phyloP scores from a whole-genome alignment of 2,329 filamentous ascomycete species.

The Pseudopyricularia javanii region DNA sequence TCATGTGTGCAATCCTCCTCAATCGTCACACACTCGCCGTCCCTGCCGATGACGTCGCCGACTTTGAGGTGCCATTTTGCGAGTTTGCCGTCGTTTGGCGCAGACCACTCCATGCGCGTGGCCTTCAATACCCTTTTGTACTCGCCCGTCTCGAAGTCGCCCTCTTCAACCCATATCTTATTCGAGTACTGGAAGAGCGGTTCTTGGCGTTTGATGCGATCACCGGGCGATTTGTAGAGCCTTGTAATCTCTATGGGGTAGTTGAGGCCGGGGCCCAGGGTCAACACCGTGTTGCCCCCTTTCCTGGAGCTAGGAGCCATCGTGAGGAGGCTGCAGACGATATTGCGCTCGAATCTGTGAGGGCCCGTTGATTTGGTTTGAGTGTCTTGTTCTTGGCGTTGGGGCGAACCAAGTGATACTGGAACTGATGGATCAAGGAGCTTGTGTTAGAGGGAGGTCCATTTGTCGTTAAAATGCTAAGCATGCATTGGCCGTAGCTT shows the following conservation, averaged over 20 bases:
- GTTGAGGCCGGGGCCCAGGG: slow-evolving; percentile 53
- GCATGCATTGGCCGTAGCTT: too few species aligned
- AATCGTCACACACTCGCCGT: slow-evolving; percentile 56
- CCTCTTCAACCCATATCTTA: slow-evolving; percentile 64
- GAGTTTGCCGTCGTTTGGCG: slow-evolving; percentile 69
- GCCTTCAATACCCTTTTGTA: slow-evolving; percentile 57
- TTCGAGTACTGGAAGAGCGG: slow-evolving; percentile 81
- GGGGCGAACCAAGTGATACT: background rate
- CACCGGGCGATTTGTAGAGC: slow-evolving; percentile 64
- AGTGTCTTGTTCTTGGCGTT: background rate
- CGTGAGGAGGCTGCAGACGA: background rate
- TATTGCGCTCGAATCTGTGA: background rate
- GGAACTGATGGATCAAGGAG: background rate
- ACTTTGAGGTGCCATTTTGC: slow-evolving; percentile 63
- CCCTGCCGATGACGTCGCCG: slow-evolving; percentile 49
- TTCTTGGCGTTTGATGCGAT: slow-evolving; percentile 63
- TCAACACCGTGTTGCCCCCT: slow-evolving; percentile 20
- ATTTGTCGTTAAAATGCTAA: background rate
- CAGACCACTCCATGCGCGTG: slow-evolving; percentile 66
- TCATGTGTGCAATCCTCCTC: slow-evolving; percentile 88
- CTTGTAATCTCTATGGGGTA: slow-evolving; percentile 91
- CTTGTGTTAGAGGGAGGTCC: background rate
- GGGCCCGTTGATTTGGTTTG: background rate
- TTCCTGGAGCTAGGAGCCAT: background rate
- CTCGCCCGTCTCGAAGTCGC: slow-evolving; percentile 48